phyloP scores from a whole-genome alignment of 2,329 filamentous ascomycete species.

The Didymella pomorum region DNA sequence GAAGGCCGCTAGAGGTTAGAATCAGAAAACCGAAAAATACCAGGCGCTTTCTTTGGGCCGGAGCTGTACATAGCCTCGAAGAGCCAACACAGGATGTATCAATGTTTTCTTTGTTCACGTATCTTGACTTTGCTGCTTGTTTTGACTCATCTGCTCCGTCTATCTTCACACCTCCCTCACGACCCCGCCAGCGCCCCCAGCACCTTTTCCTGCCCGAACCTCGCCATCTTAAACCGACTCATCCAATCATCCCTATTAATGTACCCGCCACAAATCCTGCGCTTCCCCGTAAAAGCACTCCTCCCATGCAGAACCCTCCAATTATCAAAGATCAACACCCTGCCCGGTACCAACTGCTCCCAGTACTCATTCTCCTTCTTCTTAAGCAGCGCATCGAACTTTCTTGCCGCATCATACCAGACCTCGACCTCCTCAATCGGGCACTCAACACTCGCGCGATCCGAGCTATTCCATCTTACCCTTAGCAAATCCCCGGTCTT shows the following conservation, averaged over 20 bases:
- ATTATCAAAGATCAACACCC: conserved; percentile 91
- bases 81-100: conserved; percentile 40
- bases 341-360: conserved; percentile 82
- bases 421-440: conserved; percentile 60
- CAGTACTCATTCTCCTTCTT: conserved; percentile 74
- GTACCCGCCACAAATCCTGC: conserved; percentile 91
- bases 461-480: conserved; percentile 93
- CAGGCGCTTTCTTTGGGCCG: conserved; percentile 27
- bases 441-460: conserved; percentile 73
- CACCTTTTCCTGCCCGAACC: conserved; percentile 25
- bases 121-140: too few relatives aligned
- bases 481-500: conserved; percentile 61
- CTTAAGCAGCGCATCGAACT: conserved; percentile 75
- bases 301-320: conserved; percentile 93
- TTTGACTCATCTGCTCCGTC: background rate
- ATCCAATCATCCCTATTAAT: conserved; percentile 41
- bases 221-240: conserved; percentile 34
- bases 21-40: conserved; percentile 11
- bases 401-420: conserved; percentile 84
- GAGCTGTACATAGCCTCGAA: conserved; percentile 40
- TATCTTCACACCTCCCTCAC: background rate
- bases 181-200: conserved; percentile 23
- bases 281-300: conserved; percentile 79
- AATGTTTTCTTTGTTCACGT: conserved; percentile 30
- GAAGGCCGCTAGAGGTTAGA: conserved; percentile 34